A percentile compares a stretch with the other conserved stretches of the same genome.
Evolutionary conservation across 202 grass and related monocot species (phyloP).

Genomic region (Bolboschoenoplectus hybrid): DNA sequence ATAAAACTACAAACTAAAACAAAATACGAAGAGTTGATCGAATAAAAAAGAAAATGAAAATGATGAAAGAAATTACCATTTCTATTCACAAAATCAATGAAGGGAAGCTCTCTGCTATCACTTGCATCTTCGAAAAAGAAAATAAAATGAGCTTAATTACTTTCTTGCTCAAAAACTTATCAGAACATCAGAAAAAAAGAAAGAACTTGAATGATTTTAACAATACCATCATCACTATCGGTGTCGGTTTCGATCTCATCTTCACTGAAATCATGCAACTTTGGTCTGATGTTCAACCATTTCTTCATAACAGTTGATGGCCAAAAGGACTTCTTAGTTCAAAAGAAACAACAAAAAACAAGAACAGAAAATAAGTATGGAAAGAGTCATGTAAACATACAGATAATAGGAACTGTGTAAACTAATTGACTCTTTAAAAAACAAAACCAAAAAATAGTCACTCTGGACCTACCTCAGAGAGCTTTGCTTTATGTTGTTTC

Average conservation of each 20-base stretch:
- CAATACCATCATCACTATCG: constrained; percentile 57
- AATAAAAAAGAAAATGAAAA: constrained; percentile 18
- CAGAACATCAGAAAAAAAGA: constrained; percentile 28
- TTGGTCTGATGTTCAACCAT: constrained; percentile 76
- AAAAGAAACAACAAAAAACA: background rate
- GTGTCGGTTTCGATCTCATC: constrained; percentile 67
- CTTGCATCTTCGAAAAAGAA: constrained; percentile 44
- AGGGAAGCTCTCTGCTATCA: constrained; percentile 39
- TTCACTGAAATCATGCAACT: constrained; percentile 75
- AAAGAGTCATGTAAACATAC: constrained; percentile 26
- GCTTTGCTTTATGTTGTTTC: constrained; percentile 53
- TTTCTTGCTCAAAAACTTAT: background rate
- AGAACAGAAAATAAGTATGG: constrained; percentile 6
- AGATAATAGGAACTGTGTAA: constrained; percentile 30
- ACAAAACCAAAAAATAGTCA: background rate
- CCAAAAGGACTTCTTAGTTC: constrained; percentile 52
- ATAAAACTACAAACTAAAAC: background rate
- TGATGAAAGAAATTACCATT: constrained; percentile 13
- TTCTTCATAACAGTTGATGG: constrained; percentile 61
- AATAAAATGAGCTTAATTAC: constrained; percentile 3
- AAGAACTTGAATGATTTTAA: constrained; percentile 30
- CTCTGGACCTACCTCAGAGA: constrained; percentile 48
- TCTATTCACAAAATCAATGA: constrained; percentile 35
- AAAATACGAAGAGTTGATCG: constrained; percentile 4
- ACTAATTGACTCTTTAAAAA: background rate